These are phyloP conservation scores for Penicillium fuscoglaucum DNA, from an alignment of 2,329 filamentous ascomycete species.

Conservation along the genomic window DNA sequence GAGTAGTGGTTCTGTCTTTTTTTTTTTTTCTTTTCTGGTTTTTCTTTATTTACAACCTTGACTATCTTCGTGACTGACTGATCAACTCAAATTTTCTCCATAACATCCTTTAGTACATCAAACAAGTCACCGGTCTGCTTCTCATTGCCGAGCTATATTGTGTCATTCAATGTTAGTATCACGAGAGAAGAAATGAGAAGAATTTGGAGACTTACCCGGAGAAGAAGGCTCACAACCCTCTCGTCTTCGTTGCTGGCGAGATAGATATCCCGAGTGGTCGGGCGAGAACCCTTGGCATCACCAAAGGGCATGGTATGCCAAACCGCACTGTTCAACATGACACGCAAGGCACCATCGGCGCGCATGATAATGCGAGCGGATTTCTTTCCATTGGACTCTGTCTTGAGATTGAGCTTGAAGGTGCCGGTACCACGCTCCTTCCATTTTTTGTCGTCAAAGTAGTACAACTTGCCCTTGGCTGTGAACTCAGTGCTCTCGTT, in stretches of 20 bases:
- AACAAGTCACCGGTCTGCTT: background rate
- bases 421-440: conserved; percentile 84
- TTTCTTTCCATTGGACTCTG: conserved; percentile 57
- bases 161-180: background rate
- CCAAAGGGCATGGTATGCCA: conserved; percentile 78
- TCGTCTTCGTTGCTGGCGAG: conserved; percentile 61
- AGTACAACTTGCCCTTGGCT: conserved; percentile 81
- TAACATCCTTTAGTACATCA: background rate
- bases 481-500: conserved; percentile 73
- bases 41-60: background rate
- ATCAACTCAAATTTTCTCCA: background rate
- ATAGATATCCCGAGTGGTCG: conserved; percentile 63
- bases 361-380: conserved; percentile 80
- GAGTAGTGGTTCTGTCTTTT: background rate
- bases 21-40: background rate
- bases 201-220: conserved; percentile 52
- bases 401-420: conserved; percentile 75
- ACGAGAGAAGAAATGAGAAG: background rate
- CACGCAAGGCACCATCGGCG: conserved; percentile 81
- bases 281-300: conserved; percentile 59
- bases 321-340: conserved; percentile 82
- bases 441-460: conserved; percentile 75
- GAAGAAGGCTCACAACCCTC: conserved; percentile 53
- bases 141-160: background rate
- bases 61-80: background rate